Evolutionary conservation across 148 eudicot genomes (phyloP).

Genomic region (Rhododendron simsii): DNA sequence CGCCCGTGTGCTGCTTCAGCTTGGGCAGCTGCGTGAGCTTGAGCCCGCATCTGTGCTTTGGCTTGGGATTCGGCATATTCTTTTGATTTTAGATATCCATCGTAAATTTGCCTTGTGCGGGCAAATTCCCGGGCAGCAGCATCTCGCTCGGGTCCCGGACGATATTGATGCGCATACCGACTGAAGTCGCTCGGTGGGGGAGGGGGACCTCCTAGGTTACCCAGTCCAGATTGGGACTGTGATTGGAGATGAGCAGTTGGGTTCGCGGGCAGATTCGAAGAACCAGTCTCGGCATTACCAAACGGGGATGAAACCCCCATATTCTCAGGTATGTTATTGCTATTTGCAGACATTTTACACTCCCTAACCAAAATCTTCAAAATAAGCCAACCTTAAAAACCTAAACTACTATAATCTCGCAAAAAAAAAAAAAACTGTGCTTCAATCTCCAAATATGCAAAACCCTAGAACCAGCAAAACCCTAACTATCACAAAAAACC

Average conservation of each 20-base stretch:
- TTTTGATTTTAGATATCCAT: neutral
- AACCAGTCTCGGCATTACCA: conserved; percentile 47
- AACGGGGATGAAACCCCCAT: conserved; percentile 57
- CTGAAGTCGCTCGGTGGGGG: neutral
- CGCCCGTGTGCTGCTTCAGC: conserved; percentile 17
- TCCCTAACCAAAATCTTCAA: conserved; percentile 3
- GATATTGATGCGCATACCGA: conserved; percentile 29
- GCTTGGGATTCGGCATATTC: neutral
- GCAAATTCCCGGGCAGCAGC: conserved; percentile 47
- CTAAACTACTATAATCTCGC: neutral
- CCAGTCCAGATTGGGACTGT: conserved; percentile 57
- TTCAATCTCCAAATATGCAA: neutral
- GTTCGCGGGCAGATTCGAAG: conserved; percentile 55
- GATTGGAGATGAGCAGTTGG: conserved; percentile 35
- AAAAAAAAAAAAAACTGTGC: neutral
- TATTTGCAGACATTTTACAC: conserved; percentile 52
- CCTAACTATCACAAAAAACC: conserved; percentile 6
- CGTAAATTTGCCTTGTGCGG: neutral
- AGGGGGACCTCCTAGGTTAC: conserved; percentile 25
- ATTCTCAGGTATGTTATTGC: conserved; percentile 54
- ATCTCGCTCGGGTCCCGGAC: conserved; percentile 40
- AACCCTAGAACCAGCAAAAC: conserved; percentile 1
- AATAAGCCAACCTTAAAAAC: conserved; percentile 7
- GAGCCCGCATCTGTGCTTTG: neutral
- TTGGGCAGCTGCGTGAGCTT: conserved; percentile 45